Evolutionary conservation across 805 yeast genomes (phyloP), one percentile per base, ranked within the genome.

Genomic region (Scheffersomyces amazonensis): DNA sequence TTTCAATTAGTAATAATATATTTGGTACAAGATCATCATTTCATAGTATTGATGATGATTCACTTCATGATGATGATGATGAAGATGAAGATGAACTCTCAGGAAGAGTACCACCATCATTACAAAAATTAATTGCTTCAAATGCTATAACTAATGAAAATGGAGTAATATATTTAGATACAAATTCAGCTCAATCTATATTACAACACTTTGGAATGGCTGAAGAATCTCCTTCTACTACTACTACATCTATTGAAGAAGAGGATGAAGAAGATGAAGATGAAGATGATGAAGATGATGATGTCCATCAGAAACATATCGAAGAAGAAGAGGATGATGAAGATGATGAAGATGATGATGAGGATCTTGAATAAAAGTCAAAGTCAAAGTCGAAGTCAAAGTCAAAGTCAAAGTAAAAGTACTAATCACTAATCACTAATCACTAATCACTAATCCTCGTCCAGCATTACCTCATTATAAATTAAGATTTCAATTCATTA

Each of bases 151-250:
- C 80, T 34, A 76, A 78, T 40, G 77, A 76, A 46, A 77, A 80
- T 52, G 84, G 84, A 31, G 82, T 81, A 19, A 76, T 81, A 36
- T 81, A 80, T 54, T 69, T 81, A 46, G 83, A 80, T 51, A 79
- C 80, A 6, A 65, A 81, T 25, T 72, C 81, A 9, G 75, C 84
- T 17, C 77, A 78, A 42, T 77, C 81, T n/a, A 73, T 81, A 50
- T 64, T 81, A 52, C 82, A 82, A 24, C 71, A 69, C 40, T 69
- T 69, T 44, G 71, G 71, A 20, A 59, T 66, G 58, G 53, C 61
- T 15, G 63, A 63, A 22, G 39, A 28, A 8, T 53, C 41, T 13
- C 52, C 53, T 22, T 62, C 55, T 24, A 66, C 58, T 15, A 13
- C 30, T 5, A 13, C 30, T 17, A 60, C 49, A 18, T 53, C 46